Base-by-base conservation (phyloP, 179 eudicot species). In the Silene coronaria region DNA sequence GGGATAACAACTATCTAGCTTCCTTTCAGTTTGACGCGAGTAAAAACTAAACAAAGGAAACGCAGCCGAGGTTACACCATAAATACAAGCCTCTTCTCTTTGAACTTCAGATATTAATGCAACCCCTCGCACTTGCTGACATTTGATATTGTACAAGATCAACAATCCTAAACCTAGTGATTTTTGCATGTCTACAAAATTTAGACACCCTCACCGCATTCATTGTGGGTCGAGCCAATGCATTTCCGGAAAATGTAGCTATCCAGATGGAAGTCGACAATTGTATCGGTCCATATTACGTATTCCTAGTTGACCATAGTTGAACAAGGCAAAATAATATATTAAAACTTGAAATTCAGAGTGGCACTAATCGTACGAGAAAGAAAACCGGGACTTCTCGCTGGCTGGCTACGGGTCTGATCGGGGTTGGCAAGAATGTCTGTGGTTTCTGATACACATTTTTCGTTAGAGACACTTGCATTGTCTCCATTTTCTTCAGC, bases 331-430 rank as follows among this genome's bases (percentile, higher is more conserved):
- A 28, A 28, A 28, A 28, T 3, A 28, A 28, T 28, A 1, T 28
- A 28, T 9, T 38, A 38, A 59, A 75, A 87, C 78, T 83, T 88
- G 82, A 82, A 87, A 67, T 89, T 79, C 71, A 72, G 88, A 74
- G 80, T 77, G 2, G 81, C 81, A 38, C 97, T 88, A 68, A 84
- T 77, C 71, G 88, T 85, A 81, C 97, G 88, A 45, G 87, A 77
- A 72, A 91, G 79, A 21, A 91, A 76, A 32, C 89, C 79, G 57
- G 82, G 77, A 32, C 82, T 80, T 71, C 78, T 67, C 80, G 81
- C 82, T 36, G 87, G 67, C 71, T 32, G 84, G 34, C 83, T 64
- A 10, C 85, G 87, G 64, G 88, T 77, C 23, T 83, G 12, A 27
- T 88, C 81, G 2, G 85, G 70, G 69, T 72, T 74, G 0, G 86